Percentiles rank a stretch among this genome's conserved stretches.
Conservation (phyloP, 345 rosid genomes). For the Carallia pectinifolia region DNA sequence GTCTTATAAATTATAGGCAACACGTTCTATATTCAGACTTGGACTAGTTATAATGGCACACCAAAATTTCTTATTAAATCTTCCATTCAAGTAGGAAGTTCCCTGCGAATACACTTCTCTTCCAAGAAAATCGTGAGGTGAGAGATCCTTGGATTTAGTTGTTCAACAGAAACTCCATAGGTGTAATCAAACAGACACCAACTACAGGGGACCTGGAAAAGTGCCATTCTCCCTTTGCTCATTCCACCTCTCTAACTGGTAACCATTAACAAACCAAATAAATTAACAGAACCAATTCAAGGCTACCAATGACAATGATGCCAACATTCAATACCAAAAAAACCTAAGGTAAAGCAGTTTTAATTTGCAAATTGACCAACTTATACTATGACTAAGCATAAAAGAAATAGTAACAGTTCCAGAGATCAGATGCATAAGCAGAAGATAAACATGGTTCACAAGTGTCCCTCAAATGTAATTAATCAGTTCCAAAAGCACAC, state of each 20-base stretch:
- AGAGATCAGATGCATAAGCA: too few relatives aligned
- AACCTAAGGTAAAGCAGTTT: too few relatives aligned
- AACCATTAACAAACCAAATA: conserved; percentile 6
- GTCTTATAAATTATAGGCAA: neutral
- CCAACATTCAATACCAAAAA: neutral
- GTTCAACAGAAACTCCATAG: neutral
- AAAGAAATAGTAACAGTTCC: too few relatives aligned
- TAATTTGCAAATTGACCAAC: too few relatives aligned
- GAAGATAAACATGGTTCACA: too few relatives aligned
- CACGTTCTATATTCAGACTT: conserved; percentile 14
- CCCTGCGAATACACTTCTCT: conserved; percentile 27
- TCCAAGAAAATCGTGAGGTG: conserved; percentile 21
- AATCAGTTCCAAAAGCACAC: too few relatives aligned
- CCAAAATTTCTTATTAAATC: conserved; percentile 39
- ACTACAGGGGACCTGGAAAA: conserved; percentile 94
- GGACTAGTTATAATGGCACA: conserved; percentile 21
- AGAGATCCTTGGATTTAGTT: conserved; percentile 5
- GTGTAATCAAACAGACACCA: conserved; percentile 16
- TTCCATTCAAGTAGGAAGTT: conserved; percentile 13
- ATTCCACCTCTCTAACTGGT: conserved; percentile 85
- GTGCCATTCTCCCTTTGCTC: conserved; percentile 98
- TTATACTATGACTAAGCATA: too few relatives aligned
- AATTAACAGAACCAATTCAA: neutral
- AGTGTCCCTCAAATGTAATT: too few relatives aligned
- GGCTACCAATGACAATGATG: neutral